Percentiles rank a stretch among this genome's conserved stretches.
Conservation (phyloP, 495 filamentous ascomycete species). For the Aspergillus steynii region DNA sequence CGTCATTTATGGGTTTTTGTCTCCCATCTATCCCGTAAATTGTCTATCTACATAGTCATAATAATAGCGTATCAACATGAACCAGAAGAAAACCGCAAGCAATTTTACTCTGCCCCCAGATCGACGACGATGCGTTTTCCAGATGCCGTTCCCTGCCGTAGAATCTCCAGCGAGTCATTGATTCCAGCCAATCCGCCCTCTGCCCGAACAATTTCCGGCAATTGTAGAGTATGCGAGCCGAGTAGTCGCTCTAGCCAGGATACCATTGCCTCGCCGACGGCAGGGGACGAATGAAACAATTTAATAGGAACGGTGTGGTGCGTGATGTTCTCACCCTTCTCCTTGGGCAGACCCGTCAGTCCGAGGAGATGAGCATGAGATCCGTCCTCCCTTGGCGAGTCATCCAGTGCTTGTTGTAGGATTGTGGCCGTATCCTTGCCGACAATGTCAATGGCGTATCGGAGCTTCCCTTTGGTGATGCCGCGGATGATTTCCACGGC, state of each 20-base stretch:
- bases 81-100: too few species aligned
- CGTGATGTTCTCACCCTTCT: slow-evolving; percentile 39
- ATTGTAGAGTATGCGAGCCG: slow-evolving; percentile 41
- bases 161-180: slow-evolving; percentile 60
- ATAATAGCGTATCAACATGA: background rate
- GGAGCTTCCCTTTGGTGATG: slow-evolving; percentile 51
- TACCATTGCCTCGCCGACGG: slow-evolving; percentile 56
- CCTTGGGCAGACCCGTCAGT: slow-evolving; percentile 61
- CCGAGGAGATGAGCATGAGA: slow-evolving; percentile 57
- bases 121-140: slow-evolving; percentile 62
- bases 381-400: slow-evolving; percentile 18
- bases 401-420: slow-evolving; percentile 48
- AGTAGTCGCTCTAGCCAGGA: slow-evolving; percentile 62
- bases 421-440: slow-evolving; percentile 57
- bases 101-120: slow-evolving; percentile 15
- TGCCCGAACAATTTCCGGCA: slow-evolving; percentile 60
- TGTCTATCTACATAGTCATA: background rate
- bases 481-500: slow-evolving; percentile 61
- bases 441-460: slow-evolving; percentile 64
- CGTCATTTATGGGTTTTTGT: too few species aligned
- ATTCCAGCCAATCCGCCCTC: slow-evolving; percentile 61
- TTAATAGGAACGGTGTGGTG: slow-evolving; percentile 69
- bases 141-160: slow-evolving; percentile 56
- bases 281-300: slow-evolving; percentile 61
- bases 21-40: too few species aligned